Base-by-base conservation (phyloP, 2,329 filamentous ascomycete species). In the Lojkania enalia region DNA sequence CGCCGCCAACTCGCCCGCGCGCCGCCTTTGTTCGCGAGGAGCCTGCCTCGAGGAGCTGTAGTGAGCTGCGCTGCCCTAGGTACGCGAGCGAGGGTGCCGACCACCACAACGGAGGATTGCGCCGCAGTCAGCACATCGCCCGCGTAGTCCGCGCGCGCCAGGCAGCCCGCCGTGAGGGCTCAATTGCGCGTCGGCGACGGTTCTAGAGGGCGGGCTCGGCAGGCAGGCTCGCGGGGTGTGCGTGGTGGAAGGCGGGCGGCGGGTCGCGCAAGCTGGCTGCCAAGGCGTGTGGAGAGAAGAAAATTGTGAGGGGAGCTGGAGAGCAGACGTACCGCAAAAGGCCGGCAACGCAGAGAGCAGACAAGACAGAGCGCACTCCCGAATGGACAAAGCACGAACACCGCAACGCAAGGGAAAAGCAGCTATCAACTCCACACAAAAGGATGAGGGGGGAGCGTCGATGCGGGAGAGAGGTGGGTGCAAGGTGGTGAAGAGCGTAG, bases 351-450 rank as follows among this genome's bases (percentile, higher is more conserved):
- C 15, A 23, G 30, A 60, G 53, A 46, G 52, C 31, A 51, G 38
- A 48, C 51, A 55, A 58, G 58, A 50, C 42, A 52, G 57, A 52
- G 43, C 43, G 47, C 43, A 54, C 49, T 35, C 51, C 48, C 45
- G 42, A 53, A 54, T 45, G 41, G 49, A 59, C 48, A 55, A 54
- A 56, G 46, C 47, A 58, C 44, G 48, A 61, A 63, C 54, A 62
- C 55, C 54, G 55, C 60, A 60, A 63, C 58, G 62, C 60, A 67
- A 69, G 60, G 57, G 58, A 61, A 64, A 41, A 55, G 44, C 47
- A 46, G 43, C 33, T 45, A 45, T 44, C 49, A 48, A 44, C 51
- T 44, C 39, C 42, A 45, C 18, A 44, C 31, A 42, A 50, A 54
- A 57, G 51, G 53, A 61, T 49, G 52, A 43, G 49, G 33, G 38